phyloP scores from a whole-genome alignment of 495 filamentous ascomycete genomes.

The Lasiosphaeria miniovina region DNA sequence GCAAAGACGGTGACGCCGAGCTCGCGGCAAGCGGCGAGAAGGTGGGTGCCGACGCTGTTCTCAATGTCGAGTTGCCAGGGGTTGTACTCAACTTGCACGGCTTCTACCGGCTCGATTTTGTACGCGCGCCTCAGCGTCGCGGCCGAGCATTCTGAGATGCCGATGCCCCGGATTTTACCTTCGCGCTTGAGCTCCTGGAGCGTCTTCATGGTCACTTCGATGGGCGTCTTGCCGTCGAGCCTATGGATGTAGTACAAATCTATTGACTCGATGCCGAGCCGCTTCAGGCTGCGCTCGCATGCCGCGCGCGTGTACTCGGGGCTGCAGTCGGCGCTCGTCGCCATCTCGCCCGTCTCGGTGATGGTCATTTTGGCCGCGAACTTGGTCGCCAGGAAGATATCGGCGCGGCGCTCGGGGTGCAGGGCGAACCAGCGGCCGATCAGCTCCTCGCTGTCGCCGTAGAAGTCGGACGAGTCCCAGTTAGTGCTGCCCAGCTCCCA shows the following conservation, averaged over 20 bases:
- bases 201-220: slow-evolving; percentile 54
- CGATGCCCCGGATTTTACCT: slow-evolving; percentile 46
- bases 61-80: slow-evolving; percentile 26
- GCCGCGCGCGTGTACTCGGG: slow-evolving; percentile 47
- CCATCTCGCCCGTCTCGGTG: slow-evolving; percentile 15
- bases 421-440: slow-evolving; percentile 46
- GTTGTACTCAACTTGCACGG: slow-evolving; percentile 29
- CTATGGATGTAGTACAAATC: slow-evolving; percentile 58
- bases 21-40: slow-evolving; percentile 24
- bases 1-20: slow-evolving; percentile 70
- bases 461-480: slow-evolving; percentile 45
- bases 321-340: slow-evolving; percentile 29
- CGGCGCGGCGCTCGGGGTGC: slow-evolving; percentile 35
- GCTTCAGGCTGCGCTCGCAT: slow-evolving; percentile 43
- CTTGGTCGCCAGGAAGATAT: slow-evolving; percentile 54
- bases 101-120: slow-evolving; percentile 25
- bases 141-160: slow-evolving; percentile 33
- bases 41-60: not conserved
- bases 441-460: slow-evolving; percentile 45
- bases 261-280: slow-evolving; percentile 44
- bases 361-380: slow-evolving; percentile 34
- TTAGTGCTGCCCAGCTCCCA: slow-evolving; percentile 37
- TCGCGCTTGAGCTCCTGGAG: slow-evolving; percentile 37
- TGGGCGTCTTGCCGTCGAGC: slow-evolving; percentile 44
- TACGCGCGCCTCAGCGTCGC: slow-evolving; percentile 26